These are phyloP conservation scores for Cryptococcus neoformans DNA, from an alignment of 1,284 basidiomycete genomes.

Conservation along the genomic window DNA sequence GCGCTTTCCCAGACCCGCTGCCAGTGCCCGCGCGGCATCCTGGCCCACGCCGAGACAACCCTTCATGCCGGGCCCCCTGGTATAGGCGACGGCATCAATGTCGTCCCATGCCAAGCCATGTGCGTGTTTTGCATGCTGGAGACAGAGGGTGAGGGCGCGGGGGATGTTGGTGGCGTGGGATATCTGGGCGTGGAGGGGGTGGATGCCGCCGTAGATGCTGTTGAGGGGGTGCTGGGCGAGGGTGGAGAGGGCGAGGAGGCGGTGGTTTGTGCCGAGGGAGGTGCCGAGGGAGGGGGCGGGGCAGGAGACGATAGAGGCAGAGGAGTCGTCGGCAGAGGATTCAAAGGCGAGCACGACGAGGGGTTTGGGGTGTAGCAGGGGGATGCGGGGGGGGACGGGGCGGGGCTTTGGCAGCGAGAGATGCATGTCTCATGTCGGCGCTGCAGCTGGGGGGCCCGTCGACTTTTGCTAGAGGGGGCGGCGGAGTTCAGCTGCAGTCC, in stretches of 20 bases:
- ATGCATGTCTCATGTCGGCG: too few species aligned
- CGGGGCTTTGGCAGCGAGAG: background rate
- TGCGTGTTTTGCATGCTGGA: conserved; percentile 56
- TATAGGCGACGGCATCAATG: conserved; percentile 84
- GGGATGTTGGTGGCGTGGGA: conserved; percentile 71
- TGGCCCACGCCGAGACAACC: conserved; percentile 74
- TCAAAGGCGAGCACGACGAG: conserved; percentile 70
- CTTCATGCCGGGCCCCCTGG: conserved; percentile 81
- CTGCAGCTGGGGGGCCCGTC: too few species aligned
- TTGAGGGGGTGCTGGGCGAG: conserved; percentile 64
- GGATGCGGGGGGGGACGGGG: background rate
- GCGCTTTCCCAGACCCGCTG: conserved; percentile 70
- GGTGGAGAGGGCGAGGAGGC: conserved; percentile 77
- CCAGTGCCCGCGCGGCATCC: conserved; percentile 75
- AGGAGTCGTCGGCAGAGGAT: conserved; percentile 84
- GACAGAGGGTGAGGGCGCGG: conserved; percentile 55
- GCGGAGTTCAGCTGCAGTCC: too few species aligned
- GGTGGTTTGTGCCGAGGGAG: conserved; percentile 37
- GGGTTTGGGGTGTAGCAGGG: conserved; percentile 3
- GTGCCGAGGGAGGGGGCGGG: conserved; percentile 64
- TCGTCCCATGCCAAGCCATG: conserved; percentile 61
- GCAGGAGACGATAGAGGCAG: conserved; percentile 66
- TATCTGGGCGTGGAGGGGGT: conserved; percentile 70
- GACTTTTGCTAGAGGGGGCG: too few species aligned
- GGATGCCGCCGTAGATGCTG: conserved; percentile 68